Evolutionary conservation across 2,329 filamentous ascomycete genomes (phyloP).

Genomic region (Periconia digitata): DNA sequence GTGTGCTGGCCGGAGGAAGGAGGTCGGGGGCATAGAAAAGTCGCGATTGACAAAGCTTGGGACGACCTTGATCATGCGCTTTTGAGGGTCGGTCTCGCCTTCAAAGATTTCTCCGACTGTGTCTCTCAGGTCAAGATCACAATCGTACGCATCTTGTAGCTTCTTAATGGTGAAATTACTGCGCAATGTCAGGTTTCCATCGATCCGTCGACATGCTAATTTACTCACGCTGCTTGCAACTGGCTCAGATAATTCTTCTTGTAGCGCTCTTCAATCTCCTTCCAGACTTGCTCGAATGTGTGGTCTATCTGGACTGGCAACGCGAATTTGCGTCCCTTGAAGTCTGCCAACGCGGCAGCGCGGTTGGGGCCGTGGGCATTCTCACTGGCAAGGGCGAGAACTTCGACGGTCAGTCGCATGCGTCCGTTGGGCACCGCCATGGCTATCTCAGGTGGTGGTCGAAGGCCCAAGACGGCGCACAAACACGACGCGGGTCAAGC

Average conservation of each 20-base stretch:
- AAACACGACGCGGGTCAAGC: not conserved
- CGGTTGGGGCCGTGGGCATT: slow-evolving; percentile 22
- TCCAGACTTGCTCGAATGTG: slow-evolving; percentile 34
- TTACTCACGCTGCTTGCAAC: slow-evolving; percentile 21
- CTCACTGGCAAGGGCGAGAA: slow-evolving; percentile 27
- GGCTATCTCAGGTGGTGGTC: not conserved
- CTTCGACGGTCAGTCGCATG: slow-evolving; percentile 35
- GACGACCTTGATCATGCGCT: slow-evolving; percentile 34
- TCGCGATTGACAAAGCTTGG: slow-evolving; percentile 31
- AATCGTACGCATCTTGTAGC: slow-evolving; percentile 38
- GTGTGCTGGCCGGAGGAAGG: slow-evolving; percentile 28
- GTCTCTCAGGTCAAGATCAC: slow-evolving; percentile 40
- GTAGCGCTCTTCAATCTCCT: slow-evolving; percentile 34
- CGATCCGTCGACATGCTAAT: not conserved
- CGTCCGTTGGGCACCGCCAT: slow-evolving; percentile 4
- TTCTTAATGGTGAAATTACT: slow-evolving; percentile 39
- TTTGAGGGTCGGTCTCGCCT: slow-evolving; percentile 24
- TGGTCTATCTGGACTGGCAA: slow-evolving; percentile 30
- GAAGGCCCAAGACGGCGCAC: not conserved
- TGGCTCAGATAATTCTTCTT: slow-evolving; percentile 36
- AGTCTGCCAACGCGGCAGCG: slow-evolving; percentile 17
- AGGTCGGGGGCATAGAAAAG: slow-evolving; percentile 34
- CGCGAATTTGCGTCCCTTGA: slow-evolving; percentile 40
- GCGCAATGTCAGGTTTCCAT: not conserved
- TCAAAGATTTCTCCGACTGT: slow-evolving; percentile 39